Evolutionary conservation across 179 eudicot species (phyloP).

Genomic region (Heliamphora pulchella): DNA sequence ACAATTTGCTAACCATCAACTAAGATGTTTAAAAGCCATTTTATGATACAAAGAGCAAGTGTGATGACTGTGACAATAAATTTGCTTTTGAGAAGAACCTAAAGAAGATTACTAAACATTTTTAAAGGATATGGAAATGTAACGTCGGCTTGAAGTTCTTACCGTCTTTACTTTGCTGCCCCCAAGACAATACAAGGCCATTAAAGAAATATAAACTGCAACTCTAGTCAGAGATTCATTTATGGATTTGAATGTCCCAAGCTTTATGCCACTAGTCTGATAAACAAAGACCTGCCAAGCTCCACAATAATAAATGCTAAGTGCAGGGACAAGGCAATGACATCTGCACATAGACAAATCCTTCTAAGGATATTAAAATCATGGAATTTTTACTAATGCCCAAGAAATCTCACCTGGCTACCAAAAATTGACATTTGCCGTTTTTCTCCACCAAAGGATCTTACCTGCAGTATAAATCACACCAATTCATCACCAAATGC

Average conservation of each 20-base stretch:
- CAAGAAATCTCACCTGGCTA: constrained; percentile 49
- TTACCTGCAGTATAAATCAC: constrained; percentile 48
- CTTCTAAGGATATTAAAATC: not conserved
- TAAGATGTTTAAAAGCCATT: not conserved
- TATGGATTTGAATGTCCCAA: constrained; percentile 74
- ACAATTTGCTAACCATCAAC: not conserved
- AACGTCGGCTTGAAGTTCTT: constrained; percentile 25
- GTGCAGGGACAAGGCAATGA: not conserved
- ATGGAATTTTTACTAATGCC: not conserved
- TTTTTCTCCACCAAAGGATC: constrained; percentile 96
- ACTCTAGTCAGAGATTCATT: constrained; percentile 85
- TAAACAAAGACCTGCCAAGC: constrained; percentile 63
- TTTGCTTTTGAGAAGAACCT: constrained; percentile 5
- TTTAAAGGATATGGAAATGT: not conserved
- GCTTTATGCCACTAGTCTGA: constrained; percentile 77
- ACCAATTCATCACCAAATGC: not conserved
- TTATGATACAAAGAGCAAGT: not conserved
- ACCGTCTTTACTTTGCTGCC: constrained; percentile 95
- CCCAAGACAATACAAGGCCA: constrained; percentile 86
- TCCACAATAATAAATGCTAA: constrained; percentile 21
- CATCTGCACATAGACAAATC: not conserved
- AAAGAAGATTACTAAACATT: not conserved
- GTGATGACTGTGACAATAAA: not conserved
- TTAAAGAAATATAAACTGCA: constrained; percentile 80
- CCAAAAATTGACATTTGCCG: constrained; percentile 89